phyloP scores from a whole-genome alignment of 495 filamentous ascomycete species.

The Xylaria venustula region DNA sequence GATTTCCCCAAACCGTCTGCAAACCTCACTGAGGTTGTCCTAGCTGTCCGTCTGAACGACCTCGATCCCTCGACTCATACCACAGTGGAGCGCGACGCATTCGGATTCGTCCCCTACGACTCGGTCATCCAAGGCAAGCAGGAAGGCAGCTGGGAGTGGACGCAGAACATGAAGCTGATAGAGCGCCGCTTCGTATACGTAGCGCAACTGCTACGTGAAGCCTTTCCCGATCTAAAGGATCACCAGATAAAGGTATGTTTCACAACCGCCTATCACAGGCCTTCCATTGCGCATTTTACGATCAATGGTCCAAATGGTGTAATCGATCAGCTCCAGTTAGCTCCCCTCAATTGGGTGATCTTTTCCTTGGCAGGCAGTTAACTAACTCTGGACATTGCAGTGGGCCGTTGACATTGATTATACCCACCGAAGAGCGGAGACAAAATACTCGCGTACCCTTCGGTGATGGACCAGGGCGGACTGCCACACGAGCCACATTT shows the following conservation, averaged over 20 bases:
- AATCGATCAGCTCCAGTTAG: neutral
- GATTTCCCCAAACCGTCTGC: slow-evolving; percentile 11
- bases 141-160: slow-evolving; percentile 9
- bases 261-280: neutral
- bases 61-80: neutral
- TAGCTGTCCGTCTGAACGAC: slow-evolving; percentile 4
- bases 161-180: slow-evolving; percentile 16
- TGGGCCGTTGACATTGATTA: slow-evolving; percentile 15
- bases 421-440: slow-evolving; percentile 11
- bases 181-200: slow-evolving; percentile 12
- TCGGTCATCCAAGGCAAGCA: slow-evolving; percentile 1
- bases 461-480: no score
- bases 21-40: slow-evolving; percentile 4
- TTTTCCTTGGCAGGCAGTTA: slow-evolving; percentile 8
- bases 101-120: slow-evolving; percentile 10
- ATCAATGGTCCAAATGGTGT: neutral
- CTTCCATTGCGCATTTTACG: neutral
- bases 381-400: slow-evolving; percentile 9
- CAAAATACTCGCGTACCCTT: slow-evolving; percentile 1
- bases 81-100: slow-evolving; percentile 1
- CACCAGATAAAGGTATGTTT: slow-evolving; percentile 6
- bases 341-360: neutral
- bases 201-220: slow-evolving; percentile 6
- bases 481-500: neutral
- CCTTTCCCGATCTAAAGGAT: slow-evolving; percentile 9